These are phyloP conservation scores for Cyclotella atomus DNA, from an alignment of 108 stramenopile species.

Conservation along the genomic window DNA sequence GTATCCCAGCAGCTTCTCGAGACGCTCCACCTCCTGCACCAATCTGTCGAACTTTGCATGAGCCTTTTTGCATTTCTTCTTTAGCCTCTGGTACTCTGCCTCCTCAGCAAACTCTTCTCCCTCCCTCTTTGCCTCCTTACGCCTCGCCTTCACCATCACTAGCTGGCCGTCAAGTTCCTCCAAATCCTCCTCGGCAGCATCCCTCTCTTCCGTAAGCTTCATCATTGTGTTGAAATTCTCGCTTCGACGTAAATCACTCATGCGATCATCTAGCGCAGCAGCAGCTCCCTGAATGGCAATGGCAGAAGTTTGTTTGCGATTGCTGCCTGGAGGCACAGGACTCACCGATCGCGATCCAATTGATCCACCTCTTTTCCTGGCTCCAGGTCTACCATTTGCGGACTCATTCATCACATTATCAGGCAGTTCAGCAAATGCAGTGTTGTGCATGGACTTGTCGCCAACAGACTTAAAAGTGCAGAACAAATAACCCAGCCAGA, in stretches of 20 bases:
- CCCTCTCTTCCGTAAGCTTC: not conserved
- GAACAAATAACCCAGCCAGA: not conserved
- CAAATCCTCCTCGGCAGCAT: not conserved
- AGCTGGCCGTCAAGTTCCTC: not conserved
- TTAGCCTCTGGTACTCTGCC: not conserved
- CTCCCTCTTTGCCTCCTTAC: not conserved
- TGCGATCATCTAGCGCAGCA: not conserved
- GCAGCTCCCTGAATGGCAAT: not conserved
- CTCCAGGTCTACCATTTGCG: no score
- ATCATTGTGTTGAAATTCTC: not conserved
- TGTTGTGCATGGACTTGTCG: not conserved
- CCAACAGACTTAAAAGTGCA: not conserved
- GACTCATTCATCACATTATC: not conserved
- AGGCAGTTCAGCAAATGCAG: not conserved
- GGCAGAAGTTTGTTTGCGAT: not conserved
- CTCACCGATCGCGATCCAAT: not conserved
- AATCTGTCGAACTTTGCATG: not conserved
- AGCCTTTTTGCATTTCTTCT: constrained; percentile 1
- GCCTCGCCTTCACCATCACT: not conserved
- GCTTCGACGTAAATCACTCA: not conserved
- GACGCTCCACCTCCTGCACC: not conserved
- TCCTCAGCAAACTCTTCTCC: not conserved
- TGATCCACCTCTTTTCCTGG: no score
- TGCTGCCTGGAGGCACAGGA: constrained; percentile 3
- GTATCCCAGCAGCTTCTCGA: constrained; percentile 6